Percentiles rank a stretch among this genome's conserved stretches.
Conservation (phyloP, 169 alveolate species). For the Eimeria maxima region DNA sequence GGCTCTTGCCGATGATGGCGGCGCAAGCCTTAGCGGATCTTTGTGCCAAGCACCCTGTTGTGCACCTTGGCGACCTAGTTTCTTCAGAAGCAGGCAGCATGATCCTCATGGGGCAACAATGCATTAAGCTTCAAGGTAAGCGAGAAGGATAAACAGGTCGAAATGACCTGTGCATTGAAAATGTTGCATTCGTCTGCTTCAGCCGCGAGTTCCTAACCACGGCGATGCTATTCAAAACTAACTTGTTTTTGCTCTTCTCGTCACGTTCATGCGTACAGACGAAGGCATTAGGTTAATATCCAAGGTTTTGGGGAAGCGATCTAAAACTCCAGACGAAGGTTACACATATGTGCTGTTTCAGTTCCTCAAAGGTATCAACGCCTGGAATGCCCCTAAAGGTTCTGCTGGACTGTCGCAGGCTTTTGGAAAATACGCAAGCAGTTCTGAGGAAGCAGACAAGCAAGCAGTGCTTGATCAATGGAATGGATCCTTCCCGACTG, state of each 20-base stretch:
- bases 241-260: neutral
- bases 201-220: neutral
- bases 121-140: conserved; percentile 54
- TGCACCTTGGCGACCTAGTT: conserved; percentile 26
- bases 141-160: neutral
- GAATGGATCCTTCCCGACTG: conserved; percentile 38
- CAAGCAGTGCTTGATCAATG: conserved; percentile 32
- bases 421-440: conserved; percentile 19
- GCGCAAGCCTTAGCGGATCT: conserved; percentile 45
- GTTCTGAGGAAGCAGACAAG: conserved; percentile 22
- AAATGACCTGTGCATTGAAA: neutral
- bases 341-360: neutral
- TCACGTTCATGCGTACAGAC: neutral
- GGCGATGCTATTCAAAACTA: neutral
- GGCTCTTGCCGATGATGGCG: conserved; percentile 41
- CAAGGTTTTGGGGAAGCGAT: conserved; percentile 35
- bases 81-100: conserved; percentile 29
- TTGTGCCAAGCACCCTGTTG: conserved; percentile 43
- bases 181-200: neutral
- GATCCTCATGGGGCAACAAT: conserved; percentile 44
- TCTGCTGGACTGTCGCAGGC: conserved; percentile 9
- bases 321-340: conserved; percentile 25
- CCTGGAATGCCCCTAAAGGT: conserved; percentile 5
- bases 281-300: conserved; percentile 47
- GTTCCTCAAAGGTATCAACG: conserved; percentile 33